Conservation (phyloP, 371 early-diverging fungal species). For the Mucor ambiguus region DNA sequence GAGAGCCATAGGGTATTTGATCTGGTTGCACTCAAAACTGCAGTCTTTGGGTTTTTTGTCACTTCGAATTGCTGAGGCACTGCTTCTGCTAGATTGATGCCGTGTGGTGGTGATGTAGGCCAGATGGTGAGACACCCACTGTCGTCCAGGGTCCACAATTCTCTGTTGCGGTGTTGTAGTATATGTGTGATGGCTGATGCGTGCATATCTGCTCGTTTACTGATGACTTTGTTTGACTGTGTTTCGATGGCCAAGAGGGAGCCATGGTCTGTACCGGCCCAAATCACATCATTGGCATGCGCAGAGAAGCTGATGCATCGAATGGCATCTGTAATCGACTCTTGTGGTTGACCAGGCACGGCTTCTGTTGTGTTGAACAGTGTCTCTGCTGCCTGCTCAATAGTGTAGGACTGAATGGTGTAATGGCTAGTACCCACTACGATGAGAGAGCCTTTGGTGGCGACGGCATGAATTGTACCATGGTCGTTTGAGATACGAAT, state of each 20-base stretch:
- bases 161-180: slow-evolving; percentile 41
- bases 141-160: slow-evolving; percentile 71
- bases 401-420: background rate
- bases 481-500: background rate
- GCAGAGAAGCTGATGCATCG: slow-evolving; percentile 5
- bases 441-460: background rate
- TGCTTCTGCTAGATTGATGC: background rate
- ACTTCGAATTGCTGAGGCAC: background rate
- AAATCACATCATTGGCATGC: background rate
- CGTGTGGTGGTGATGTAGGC: slow-evolving; percentile 27
- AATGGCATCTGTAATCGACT: background rate
- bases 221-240: background rate
- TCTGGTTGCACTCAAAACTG: background rate
- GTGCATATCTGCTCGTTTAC: slow-evolving; percentile 2
- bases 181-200: slow-evolving; percentile 46
- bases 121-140: slow-evolving; percentile 65
- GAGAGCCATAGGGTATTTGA: background rate
- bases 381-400: background rate
- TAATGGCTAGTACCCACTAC: background rate
- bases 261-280: slow-evolving; percentile 14
- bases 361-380: background rate
- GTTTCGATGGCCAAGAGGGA: background rate
- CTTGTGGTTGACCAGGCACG: background rate
- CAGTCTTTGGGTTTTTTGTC: background rate
- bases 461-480: background rate